Conservation (phyloP, 2,329 filamentous ascomycete species). For the Dothideomycetidae sp. region DNA sequence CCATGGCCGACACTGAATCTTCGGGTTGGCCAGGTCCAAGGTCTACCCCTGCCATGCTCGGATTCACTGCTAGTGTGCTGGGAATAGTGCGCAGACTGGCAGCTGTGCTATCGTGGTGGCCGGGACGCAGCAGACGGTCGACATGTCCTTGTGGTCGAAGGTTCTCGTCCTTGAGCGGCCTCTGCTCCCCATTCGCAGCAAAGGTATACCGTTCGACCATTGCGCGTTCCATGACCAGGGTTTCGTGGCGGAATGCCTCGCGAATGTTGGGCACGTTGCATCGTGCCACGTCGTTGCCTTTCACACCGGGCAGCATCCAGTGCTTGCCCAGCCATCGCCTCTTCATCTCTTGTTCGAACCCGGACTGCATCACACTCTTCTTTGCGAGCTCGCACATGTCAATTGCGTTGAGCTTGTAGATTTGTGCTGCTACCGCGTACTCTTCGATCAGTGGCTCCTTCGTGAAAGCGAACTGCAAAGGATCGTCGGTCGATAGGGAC, state of each 20-base stretch:
- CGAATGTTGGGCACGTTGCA: constrained; percentile 91
- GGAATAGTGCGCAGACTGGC: constrained; percentile 28
- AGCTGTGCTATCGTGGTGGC: constrained; percentile 23
- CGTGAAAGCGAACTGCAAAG: constrained; percentile 93
- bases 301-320: constrained; percentile 62
- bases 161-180: constrained; percentile 16
- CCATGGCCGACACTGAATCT: not conserved
- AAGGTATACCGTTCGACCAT: constrained; percentile 30
- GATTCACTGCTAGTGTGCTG: constrained; percentile 14
- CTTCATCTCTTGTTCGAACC: constrained; percentile 81
- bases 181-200: constrained; percentile 9
- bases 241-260: constrained; percentile 80
- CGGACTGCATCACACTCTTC: constrained; percentile 87
- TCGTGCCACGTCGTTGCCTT: constrained; percentile 85
- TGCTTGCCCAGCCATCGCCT: constrained; percentile 77
- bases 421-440: constrained; percentile 93
- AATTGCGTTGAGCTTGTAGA: constrained; percentile 91
- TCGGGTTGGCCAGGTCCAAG: not conserved
- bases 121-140: constrained; percentile 11
- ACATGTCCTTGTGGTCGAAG: not conserved
- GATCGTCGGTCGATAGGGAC: constrained; percentile 90
- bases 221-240: constrained; percentile 64
- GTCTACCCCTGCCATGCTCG: not conserved
- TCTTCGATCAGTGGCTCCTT: constrained; percentile 97
- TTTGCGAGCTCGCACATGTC: constrained; percentile 98